A percentile compares a stretch with the other conserved stretches of the same genome.
These are phyloP conservation scores for Rhodamnia argentea DNA, from an alignment of 345 rosid genomes.

Conservation along the genomic window DNA sequence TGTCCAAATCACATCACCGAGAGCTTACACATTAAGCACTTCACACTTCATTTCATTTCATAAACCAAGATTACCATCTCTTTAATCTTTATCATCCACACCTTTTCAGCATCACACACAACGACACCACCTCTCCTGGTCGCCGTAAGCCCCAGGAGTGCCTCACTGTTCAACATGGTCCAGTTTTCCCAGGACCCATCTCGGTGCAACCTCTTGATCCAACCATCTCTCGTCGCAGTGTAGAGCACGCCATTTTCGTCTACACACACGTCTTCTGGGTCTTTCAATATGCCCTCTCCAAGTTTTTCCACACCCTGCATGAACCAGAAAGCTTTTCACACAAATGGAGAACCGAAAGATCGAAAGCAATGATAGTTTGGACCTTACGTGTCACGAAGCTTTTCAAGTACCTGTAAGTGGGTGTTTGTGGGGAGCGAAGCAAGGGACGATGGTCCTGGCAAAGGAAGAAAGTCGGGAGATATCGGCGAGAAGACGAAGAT, in stretches of 20 bases:
- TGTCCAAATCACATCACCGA: background rate
- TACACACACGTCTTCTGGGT: slow-evolving; percentile 27
- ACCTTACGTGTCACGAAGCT: background rate
- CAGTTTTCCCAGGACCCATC: slow-evolving; percentile 36
- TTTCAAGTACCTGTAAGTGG: slow-evolving; percentile 21
- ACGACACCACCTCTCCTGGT: slow-evolving; percentile 21
- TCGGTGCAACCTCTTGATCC: slow-evolving; percentile 34
- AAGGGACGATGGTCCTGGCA: slow-evolving; percentile 11
- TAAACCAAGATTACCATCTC: background rate
- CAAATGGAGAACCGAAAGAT: background rate
- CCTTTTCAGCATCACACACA: slow-evolving; percentile 29
- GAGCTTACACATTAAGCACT: background rate
- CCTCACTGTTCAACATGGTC: slow-evolving; percentile 16
- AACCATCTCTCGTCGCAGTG: slow-evolving; percentile 36
- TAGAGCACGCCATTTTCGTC: slow-evolving; percentile 29
- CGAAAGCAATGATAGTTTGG: background rate
- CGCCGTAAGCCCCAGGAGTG: slow-evolving; percentile 30
- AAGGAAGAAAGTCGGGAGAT: slow-evolving; percentile 18
- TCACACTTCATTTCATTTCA: background rate
- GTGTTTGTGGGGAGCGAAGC: slow-evolving; percentile 16
- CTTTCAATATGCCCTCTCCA: slow-evolving; percentile 32
- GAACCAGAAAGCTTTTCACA: background rate
- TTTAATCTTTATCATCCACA: background rate
- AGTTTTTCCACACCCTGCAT: slow-evolving; percentile 20
- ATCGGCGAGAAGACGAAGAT: slow-evolving; percentile 37